phyloP scores from a whole-genome alignment of 371 early-diverging fungal species.

The Circinella umbellata region DNA sequence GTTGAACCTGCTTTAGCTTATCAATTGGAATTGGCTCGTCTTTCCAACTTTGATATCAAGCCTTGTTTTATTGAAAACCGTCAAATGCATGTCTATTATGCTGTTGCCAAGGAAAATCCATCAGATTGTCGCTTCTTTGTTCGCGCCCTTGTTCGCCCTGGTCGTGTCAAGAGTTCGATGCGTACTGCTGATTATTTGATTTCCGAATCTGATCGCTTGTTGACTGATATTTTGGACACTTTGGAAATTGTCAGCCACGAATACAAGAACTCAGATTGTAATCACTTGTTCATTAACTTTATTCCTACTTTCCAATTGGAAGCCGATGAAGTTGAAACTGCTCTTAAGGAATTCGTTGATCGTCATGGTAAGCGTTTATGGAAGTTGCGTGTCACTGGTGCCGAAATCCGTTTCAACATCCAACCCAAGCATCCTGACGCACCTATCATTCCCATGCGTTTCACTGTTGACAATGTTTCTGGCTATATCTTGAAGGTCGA shows the following conservation, averaged over 20 bases:
- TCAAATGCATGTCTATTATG: slow-evolving; percentile 95
- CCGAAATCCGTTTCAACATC: slow-evolving; percentile 93
- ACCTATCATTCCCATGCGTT: slow-evolving; percentile 86
- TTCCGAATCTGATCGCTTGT: slow-evolving; percentile 90
- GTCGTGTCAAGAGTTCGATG: slow-evolving; percentile 75
- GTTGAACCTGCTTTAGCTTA: slow-evolving; percentile 98
- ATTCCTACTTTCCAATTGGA: slow-evolving; percentile 94
- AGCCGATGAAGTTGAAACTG: slow-evolving; percentile 81
- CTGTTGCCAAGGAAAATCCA: slow-evolving; percentile 91
- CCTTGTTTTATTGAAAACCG: slow-evolving; percentile 93
- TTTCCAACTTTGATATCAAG: slow-evolving; percentile 94
- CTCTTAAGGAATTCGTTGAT: slow-evolving; percentile 88
- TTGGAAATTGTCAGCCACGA: slow-evolving; percentile 89
- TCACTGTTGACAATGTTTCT: slow-evolving; percentile 89
- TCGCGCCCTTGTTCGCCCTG: slow-evolving; percentile 95
- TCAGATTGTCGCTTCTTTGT: slow-evolving; percentile 97
- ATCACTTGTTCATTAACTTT: slow-evolving; percentile 97
- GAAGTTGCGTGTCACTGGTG: slow-evolving; percentile 92
- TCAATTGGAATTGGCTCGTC: slow-evolving; percentile 91
- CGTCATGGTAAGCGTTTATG: slow-evolving; percentile 95
- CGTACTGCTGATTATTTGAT: slow-evolving; percentile 93
- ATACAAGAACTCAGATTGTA: slow-evolving; percentile 95
- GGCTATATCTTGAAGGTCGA: slow-evolving; percentile 93
- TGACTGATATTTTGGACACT: slow-evolving; percentile 93
- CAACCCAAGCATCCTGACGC: slow-evolving; percentile 69